Percentiles rank a stretch among this genome's conserved stretches.
Evolutionary conservation across 768 basidiomycete genomes (phyloP).

Genomic region (Suillus lakei): DNA sequence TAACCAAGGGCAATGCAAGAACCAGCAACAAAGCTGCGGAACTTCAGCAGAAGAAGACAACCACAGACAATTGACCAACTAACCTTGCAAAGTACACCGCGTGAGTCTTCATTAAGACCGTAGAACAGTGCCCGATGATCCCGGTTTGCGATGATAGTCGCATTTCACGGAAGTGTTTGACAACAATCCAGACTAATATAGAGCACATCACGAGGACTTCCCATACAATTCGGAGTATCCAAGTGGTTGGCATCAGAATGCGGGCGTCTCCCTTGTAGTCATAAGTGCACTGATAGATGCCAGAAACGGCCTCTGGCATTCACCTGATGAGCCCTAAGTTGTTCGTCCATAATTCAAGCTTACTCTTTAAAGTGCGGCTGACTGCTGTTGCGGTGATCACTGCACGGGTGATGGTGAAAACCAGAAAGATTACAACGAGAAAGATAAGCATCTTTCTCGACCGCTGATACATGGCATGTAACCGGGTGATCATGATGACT

Average conservation of each 20-base stretch:
- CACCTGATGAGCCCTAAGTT: neutral
- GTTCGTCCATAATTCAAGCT: neutral
- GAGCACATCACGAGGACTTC: neutral
- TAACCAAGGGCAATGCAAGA: neutral
- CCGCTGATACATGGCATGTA: constrained; percentile 2
- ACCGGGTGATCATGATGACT: constrained; percentile 3
- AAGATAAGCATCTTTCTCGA: constrained; percentile 1
- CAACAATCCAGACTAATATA: neutral
- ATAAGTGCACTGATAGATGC: neutral
- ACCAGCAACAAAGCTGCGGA: neutral
- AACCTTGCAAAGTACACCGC: neutral
- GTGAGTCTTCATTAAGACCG: neutral
- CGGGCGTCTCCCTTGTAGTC: neutral
- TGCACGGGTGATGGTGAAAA: neutral
- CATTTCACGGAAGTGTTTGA: neutral
- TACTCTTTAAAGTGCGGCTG: neutral
- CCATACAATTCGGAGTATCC: constrained; percentile 4
- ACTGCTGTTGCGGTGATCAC: neutral
- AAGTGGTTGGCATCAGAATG: neutral
- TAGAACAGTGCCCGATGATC: neutral
- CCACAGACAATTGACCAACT: neutral
- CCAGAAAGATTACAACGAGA: neutral
- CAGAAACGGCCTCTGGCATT: neutral
- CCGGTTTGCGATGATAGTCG: neutral
- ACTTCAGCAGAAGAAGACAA: neutral